Conservation (phyloP, 1,284 basidiomycete species). For the Leccinum subrobustum region DNA sequence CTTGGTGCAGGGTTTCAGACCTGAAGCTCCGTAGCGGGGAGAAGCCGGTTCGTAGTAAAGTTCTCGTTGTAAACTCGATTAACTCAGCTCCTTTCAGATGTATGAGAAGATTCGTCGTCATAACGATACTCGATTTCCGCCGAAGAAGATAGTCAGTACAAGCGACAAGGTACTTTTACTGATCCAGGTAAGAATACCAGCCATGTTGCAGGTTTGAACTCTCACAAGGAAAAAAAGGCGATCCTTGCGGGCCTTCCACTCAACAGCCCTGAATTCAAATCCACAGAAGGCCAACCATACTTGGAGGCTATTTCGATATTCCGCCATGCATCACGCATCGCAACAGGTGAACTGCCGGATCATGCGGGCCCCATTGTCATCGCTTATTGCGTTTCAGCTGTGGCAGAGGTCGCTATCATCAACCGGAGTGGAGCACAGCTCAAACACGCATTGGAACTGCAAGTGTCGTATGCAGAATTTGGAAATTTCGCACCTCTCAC, state of each 20-base stretch:
- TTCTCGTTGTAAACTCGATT: neutral
- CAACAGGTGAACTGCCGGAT: constrained; percentile 47
- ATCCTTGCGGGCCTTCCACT: constrained; percentile 71
- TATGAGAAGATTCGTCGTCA: constrained; percentile 68
- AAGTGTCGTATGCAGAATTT: constrained; percentile 20
- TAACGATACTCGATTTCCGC: constrained; percentile 68
- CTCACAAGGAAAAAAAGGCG: constrained; percentile 46
- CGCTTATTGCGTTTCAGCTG: constrained; percentile 42
- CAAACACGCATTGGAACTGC: constrained; percentile 73
- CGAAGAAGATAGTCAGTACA: constrained; percentile 65
- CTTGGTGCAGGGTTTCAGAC: constrained; percentile 53
- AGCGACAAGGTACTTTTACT: constrained; percentile 72
- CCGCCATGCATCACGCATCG: constrained; percentile 65
- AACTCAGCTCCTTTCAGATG: constrained; percentile 35
- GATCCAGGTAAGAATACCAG: constrained; percentile 53
- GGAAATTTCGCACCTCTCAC: constrained; percentile 8
- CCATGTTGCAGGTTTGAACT: neutral
- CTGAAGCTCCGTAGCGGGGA: constrained; percentile 68
- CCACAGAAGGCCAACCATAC: constrained; percentile 65
- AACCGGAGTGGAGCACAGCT: constrained; percentile 61
- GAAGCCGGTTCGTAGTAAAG: constrained; percentile 48
- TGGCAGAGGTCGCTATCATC: constrained; percentile 69
- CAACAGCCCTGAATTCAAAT: constrained; percentile 64
- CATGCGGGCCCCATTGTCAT: neutral
- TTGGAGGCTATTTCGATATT: constrained; percentile 67